Evolutionary conservation across 2,329 filamentous ascomycete genomes (phyloP).

Genomic region (Tolypocladium ophioglossoides): DNA sequence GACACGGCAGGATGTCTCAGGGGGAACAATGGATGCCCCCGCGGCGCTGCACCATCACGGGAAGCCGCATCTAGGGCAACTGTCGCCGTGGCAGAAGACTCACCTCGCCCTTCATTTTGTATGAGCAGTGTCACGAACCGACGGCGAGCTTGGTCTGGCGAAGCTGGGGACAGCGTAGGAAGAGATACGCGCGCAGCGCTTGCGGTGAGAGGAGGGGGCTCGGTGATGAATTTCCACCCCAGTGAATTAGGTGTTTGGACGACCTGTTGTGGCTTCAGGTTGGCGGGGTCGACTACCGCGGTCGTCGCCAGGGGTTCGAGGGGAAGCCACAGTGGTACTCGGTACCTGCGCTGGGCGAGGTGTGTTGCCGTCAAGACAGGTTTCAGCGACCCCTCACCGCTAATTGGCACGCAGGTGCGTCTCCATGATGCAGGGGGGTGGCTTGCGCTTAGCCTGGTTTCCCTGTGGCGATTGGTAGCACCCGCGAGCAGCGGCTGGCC

Average conservation of each 20-base stretch:
- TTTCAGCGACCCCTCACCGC: constrained; percentile 5
- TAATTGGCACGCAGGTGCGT: neutral
- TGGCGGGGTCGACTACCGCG: neutral
- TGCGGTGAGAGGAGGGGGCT: constrained; percentile 15
- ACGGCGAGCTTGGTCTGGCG: constrained; percentile 8
- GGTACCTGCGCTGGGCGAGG: neutral
- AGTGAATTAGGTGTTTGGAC: neutral
- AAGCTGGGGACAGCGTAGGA: constrained; percentile 9
- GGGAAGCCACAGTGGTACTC: neutral
- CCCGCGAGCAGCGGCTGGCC: too few species aligned
- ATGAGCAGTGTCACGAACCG: constrained; percentile 7
- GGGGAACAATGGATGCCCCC: neutral
- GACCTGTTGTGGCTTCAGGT: neutral
- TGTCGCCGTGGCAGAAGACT: constrained; percentile 11
- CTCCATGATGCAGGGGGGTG: constrained; percentile 1
- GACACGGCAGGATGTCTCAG: constrained; percentile 2
- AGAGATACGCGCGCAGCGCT: constrained; percentile 24
- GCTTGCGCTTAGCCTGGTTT: neutral
- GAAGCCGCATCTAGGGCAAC: neutral
- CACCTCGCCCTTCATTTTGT: constrained; percentile 49
- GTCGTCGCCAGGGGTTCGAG: neutral
- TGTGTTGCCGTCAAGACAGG: neutral
- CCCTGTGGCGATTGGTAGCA: neutral
- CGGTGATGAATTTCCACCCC: constrained; percentile 23
- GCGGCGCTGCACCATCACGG: neutral